Base-by-base conservation (phyloP, 2,329 filamentous ascomycete species). In the Arthrinium phaeospermum region DNA sequence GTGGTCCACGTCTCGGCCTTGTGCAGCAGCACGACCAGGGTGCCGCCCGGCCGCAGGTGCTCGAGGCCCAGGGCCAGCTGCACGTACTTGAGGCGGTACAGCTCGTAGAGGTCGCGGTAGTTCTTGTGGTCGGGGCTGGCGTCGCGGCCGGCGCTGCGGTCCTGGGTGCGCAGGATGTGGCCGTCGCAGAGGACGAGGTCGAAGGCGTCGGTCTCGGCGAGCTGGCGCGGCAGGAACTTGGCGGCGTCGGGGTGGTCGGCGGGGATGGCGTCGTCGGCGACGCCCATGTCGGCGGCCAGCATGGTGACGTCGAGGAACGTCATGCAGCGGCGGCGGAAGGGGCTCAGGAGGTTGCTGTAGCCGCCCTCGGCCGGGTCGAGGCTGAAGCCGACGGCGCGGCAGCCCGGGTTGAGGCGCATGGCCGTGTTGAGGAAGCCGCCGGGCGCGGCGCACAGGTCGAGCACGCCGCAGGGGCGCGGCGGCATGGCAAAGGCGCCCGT, bases 371-470 rank as follows among this genome's bases (percentile, higher is more conserved):
- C 53, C 0, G 70, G 13, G 0, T 86, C 84, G 1, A 89, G 78
- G 44, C 77, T 88, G 71, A 89, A 82, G 0, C 80, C 83, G 1
- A 82, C 76, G 24, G 78, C 78, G 0, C 41, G 70, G 3, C 85
- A 80, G 0, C 68, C 46, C 0, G 79, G 83, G 68, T 85, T 86
- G 14, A 75, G 72, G 4, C 76, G 47, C 37, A 88, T 73, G 0
- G 82, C 82, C 12, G 77, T 79, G 0, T 75, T 73, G 3, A 86
- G 78, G 74, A 88, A 91, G 1, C 85, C 88, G 5, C 88, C 88
- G 0, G 88, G 88, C 0, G 88, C 88, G 81, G 87, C 85, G 77
- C 88, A 89, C 73, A 89, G 81, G 74, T 91, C 88, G 1, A 91
- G 83, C 27, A 90, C 81, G n/a, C 57, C 7, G 14, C 44, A 14